phyloP scores from a whole-genome alignment of 1,284 basidiomycete genomes.

The Somion occarium region DNA sequence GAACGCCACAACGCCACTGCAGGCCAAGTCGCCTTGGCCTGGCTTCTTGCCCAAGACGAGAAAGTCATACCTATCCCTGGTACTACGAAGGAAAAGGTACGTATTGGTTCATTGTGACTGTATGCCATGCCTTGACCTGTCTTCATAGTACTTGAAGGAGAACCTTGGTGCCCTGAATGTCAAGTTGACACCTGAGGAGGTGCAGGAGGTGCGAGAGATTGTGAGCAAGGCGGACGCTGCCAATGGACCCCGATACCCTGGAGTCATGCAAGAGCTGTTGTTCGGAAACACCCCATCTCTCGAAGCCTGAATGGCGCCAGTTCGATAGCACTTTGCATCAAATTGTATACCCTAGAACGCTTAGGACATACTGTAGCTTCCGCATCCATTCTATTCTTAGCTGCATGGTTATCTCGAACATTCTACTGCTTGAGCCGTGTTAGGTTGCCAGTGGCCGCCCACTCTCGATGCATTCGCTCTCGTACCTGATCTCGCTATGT shows the following conservation, averaged over 20 bases:
- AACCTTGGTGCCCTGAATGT: neutral
- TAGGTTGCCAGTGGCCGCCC: too few relatives aligned
- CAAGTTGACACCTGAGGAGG: constrained; percentile 1
- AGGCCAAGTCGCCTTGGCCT: constrained; percentile 39
- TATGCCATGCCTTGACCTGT: neutral
- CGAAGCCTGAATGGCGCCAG: too few relatives aligned
- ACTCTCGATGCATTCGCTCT: too few relatives aligned
- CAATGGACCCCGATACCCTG: constrained; percentile 18
- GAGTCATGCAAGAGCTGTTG: constrained; percentile 8
- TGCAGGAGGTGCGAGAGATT: constrained; percentile 7
- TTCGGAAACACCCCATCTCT: constrained; percentile 13
- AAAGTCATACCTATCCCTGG: constrained; percentile 36
- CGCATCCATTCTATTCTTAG: too few relatives aligned
- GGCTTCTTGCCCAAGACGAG: constrained; percentile 34
- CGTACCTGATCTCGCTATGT: too few relatives aligned
- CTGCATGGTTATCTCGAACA: too few relatives aligned
- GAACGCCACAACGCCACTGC: constrained; percentile 29
- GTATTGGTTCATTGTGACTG: neutral
- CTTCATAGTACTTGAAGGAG: neutral
- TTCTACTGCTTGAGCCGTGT: too few relatives aligned
- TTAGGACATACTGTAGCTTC: too few relatives aligned
- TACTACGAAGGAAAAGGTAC: constrained; percentile 18
- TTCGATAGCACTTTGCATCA: too few relatives aligned
- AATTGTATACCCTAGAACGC: too few relatives aligned
- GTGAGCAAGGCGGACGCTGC: constrained; percentile 25